Percentiles rank a stretch among this genome's conserved stretches.
phyloP scores from a whole-genome alignment of 139 green algal species.

The Coccomyxa sp. region DNA sequence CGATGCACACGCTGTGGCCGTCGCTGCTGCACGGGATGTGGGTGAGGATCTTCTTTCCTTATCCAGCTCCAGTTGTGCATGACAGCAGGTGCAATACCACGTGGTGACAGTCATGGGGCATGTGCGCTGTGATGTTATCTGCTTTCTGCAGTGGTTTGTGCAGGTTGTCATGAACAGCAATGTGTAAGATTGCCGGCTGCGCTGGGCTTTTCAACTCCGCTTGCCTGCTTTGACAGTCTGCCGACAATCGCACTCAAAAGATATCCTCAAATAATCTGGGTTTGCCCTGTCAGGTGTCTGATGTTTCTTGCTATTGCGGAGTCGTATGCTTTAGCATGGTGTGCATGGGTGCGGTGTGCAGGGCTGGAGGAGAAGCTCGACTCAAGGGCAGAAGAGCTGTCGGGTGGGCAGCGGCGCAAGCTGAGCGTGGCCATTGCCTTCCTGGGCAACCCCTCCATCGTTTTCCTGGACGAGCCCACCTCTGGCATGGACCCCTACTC shows the following conservation, averaged over 20 bases:
- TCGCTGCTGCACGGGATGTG: slow-evolving; percentile 42
- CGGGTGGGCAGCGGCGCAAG: slow-evolving; percentile 72
- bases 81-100: too few relatives aligned
- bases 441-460: slow-evolving; percentile 57
- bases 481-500: slow-evolving; percentile 80
- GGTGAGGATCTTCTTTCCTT: neutral
- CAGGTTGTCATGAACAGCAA: too few relatives aligned
- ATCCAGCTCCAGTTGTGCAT: neutral
- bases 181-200: neutral
- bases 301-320: neutral
- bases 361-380: slow-evolving; percentile 44
- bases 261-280: too few relatives aligned
- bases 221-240: neutral
- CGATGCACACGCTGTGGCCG: slow-evolving; percentile 9
- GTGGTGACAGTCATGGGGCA: too few relatives aligned
- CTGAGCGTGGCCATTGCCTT: slow-evolving; percentile 75
- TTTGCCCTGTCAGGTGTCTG: neutral
- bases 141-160: too few relatives aligned
- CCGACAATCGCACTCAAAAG: too few relatives aligned
- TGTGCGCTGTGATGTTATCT: too few relatives aligned
- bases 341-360: neutral
- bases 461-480: slow-evolving; percentile 79
- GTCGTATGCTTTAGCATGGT: neutral
- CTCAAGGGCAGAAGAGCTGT: slow-evolving; percentile 49
- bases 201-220: neutral